Evolutionary conservation across 2,329 filamentous ascomycete genomes (phyloP), one percentile per base, ranked within the genome.

Genomic region (Paramyrothecium roridum): DNA sequence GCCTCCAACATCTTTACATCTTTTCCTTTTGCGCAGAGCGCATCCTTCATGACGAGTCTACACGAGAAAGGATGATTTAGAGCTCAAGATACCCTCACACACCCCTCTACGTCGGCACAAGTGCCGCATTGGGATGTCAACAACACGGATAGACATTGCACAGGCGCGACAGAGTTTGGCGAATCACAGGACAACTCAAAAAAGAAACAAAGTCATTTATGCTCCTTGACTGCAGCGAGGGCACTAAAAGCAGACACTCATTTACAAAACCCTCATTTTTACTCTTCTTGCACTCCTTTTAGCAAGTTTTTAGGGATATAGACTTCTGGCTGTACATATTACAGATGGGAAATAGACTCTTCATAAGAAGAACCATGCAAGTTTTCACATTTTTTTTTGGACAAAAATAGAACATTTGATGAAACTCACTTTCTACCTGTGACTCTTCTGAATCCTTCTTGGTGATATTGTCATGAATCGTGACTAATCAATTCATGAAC

Each of bases 211-310:
- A 67, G 63, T 58, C 59, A 65, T 61, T 62, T 63, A 57, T 59
- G 54, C 53, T 67, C 62, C 56, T 60, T 57, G 61, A 57, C 54
- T 52, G 50, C 22, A 50, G 52, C 58, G 62, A 60, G 62, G 56
- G 62, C 56, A 54, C 37, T 65, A 54, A 58, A 60, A 61, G 56
- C 66, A 69, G 63, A 65, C 66, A 65, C 62, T 69, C 66, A 52
- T 57, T 68, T 58, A 52, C 52, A 51, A 58, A 37, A 37, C 8
- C 13, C 61, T 61, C 56, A 54, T 55, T 52, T n/a, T 52, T 50
- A 54, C 58, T 56, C 46, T 65, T 67, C 62, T 60, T 45, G 62
- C 66, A 59, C 55, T 68, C 65, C 46, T 50, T n/a, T 67, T 30
- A 30, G 54, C 51, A 40, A 60, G 46, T 61, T 55, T 56, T 50